Conservation (phyloP, 2,329 filamentous ascomycete genomes). For the Tolypocladium paradoxum region DNA sequence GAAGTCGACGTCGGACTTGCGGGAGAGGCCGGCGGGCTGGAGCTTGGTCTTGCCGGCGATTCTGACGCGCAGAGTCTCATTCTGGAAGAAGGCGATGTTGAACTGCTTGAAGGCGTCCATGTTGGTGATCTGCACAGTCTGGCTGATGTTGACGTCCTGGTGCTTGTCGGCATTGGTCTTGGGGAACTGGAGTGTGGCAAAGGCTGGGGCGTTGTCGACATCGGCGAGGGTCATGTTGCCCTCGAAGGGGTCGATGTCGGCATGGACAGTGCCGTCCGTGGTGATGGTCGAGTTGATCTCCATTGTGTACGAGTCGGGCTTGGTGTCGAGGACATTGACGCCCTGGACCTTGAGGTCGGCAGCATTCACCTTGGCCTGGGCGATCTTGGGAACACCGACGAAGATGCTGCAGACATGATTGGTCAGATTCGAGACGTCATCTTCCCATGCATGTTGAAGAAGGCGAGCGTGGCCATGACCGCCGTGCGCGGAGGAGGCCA, state of each 20-base stretch:
- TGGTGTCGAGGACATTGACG: conserved; percentile 37
- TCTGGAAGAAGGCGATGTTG: conserved; percentile 42
- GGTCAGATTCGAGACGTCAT: background rate
- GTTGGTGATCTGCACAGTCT: conserved; percentile 35
- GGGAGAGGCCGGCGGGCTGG: conserved; percentile 36
- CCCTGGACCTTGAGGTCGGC: conserved; percentile 41
- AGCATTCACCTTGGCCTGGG: conserved; percentile 43
- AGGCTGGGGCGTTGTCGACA: conserved; percentile 32
- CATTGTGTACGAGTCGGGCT: conserved; percentile 35
- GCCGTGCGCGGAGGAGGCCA: background rate
- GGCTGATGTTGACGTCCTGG: conserved; percentile 41
- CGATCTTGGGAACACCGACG: conserved; percentile 44
- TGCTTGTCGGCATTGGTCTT: conserved; percentile 35
- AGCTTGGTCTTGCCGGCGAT: conserved; percentile 42
- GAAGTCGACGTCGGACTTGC: conserved; percentile 40
- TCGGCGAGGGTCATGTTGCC: conserved; percentile 46
- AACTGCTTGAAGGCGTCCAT: conserved; percentile 40
- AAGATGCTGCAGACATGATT: conserved; percentile 35
- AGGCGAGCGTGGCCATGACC: background rate
- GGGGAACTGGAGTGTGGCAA: conserved; percentile 41
- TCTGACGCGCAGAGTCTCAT: conserved; percentile 37
- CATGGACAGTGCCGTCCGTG: conserved; percentile 40
- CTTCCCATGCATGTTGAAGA: background rate
- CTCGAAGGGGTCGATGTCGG: conserved; percentile 37
- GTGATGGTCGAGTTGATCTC: conserved; percentile 45